Percentiles rank a stretch among this genome's conserved stretches.
These are phyloP conservation scores for Salvia rosmarinus DNA, from an alignment of 257 asterid species.

Conservation along the genomic window DNA sequence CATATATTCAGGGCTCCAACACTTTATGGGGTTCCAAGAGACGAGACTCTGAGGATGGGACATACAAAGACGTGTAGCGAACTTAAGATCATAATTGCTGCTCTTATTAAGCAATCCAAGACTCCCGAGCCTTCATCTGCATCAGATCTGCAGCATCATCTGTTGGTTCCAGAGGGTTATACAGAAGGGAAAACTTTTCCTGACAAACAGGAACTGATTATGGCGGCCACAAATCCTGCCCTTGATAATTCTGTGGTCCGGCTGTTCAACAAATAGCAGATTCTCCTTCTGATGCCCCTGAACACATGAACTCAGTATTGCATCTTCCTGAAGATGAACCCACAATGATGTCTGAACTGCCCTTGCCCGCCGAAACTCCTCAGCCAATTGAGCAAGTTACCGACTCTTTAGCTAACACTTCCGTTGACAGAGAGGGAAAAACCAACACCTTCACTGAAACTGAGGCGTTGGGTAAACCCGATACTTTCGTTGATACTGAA, in stretches of 20 bases:
- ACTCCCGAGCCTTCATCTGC: conserved; percentile 59
- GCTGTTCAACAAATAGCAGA: conserved; percentile 41
- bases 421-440: conserved; percentile 40
- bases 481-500: conserved; percentile 33
- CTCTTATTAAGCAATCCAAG: conserved; percentile 79
- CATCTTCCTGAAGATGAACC: conserved; percentile 38
- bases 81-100: conserved; percentile 82
- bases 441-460: conserved; percentile 28
- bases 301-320: conserved; percentile 34
- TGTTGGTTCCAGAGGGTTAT: conserved; percentile 46
- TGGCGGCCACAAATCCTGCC: conserved; percentile 29
- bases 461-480: conserved; percentile 43
- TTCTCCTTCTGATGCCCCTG: conserved; percentile 32
- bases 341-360: conserved; percentile 22
- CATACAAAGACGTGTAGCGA: conserved; percentile 82
- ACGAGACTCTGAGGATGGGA: conserved; percentile 88
- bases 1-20: conserved; percentile 67
- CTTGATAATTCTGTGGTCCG: conserved; percentile 41
- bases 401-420: conserved; percentile 32
- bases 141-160: conserved; percentile 45
- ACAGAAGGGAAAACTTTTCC: conserved; percentile 44
- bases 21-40: conserved; percentile 91
- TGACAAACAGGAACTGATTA: conserved; percentile 34
- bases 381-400: conserved; percentile 42
- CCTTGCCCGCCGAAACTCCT: conserved; percentile 31